Base-by-base conservation (phyloP, 139 green algal genomes). In the Chlorella sorokiniana region DNA sequence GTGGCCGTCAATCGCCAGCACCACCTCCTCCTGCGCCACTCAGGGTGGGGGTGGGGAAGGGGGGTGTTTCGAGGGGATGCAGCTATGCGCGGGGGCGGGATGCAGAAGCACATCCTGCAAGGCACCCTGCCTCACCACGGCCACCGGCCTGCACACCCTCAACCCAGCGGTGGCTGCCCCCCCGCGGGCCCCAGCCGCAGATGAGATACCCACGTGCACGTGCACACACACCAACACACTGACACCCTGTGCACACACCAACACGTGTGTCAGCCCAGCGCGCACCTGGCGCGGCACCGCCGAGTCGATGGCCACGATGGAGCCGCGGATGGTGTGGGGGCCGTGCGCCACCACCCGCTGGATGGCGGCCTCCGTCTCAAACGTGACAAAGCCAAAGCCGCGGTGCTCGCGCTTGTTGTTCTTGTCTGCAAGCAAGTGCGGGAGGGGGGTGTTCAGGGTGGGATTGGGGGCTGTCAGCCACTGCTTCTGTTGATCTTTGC, bases 371-470 rank as follows among this genome's bases (percentile, higher is more conserved):
- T 96, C 92, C 0, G 94, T 98, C 84, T 98, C 94, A 88, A 96
- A 98, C 0, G 94, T 98, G 2, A 98, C 92, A 82, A 98, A 98
- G 5, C 94, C 94, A 88, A 98, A 98, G 40, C 94, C 94, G 44
- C 94, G 87, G 85, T 98, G 94, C 85, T 95, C 93, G 1, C 78
- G 61, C 64, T 86, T 89, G 78, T 90, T 90, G 64, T 76, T 72
- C 54, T 87, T 89, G 78, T 90, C 89, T 83, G 78, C 78, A 23
- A 9, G 11, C 5, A 4, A 18, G 40, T 3, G 40, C 3, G 14
- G 71, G 33, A 0, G 2, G 33, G 20, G 10, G 45, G 59, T n/a
- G 48, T 56, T 56, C 20, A 11, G 40, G 27, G 10, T 70, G 41
- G 40, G 25, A 54, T 20, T 18, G 23, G 25, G 54, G 11, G n/a